Base-by-base conservation (phyloP, 305 asterid genomes). In the Caryopteris hybrid region DNA sequence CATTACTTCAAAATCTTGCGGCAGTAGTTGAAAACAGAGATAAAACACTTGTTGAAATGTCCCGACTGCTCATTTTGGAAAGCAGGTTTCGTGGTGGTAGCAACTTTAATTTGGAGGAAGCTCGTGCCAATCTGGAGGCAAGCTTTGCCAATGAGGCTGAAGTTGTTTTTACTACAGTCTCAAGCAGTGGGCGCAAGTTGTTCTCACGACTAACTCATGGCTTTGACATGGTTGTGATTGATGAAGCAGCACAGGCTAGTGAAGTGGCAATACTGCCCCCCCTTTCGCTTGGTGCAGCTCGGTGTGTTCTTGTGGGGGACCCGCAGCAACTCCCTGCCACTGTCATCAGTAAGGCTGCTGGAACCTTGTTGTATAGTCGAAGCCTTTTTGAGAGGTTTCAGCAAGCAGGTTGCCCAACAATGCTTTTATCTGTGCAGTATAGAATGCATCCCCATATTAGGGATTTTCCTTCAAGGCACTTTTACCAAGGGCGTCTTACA, bases 181-280 rank as follows among this genome's bases (percentile, higher is more conserved):
- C 99, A 34, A 95, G 99, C 79, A 95, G 99, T 78, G 99, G 99
- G 36, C 96, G 99, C 41, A 95, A 88, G 80, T 68, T 95, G 74
- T 95, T 95, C 83, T 92, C 98, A 70, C 94, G 99, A 27, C 88
- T 95, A 48, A 85, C 96, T 41, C 99, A 95, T 75, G 99, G 99
- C 56, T 95, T 95, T 73, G 99, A 95, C 84, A 95, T 95, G 99
- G 99, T 95, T 71, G 99, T 95, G 79, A 95, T 95, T 66, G 99
- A 95, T 76, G 99, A 95, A 84, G 99, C 99, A n/a, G 99, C 99
- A 31, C 99, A 95, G 78, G 99, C 98, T 72, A 89, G 99, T 79
- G 99, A 95, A 85, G 97, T 92, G 38, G 99, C 84, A 23, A 82
- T 89, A 3, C 86, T 95, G 23, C 99, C 99, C 55, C 99, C 99